phyloP scores from a whole-genome alignment of 1,284 basidiomycete species.

The Sanghuangporus weigelae region DNA sequence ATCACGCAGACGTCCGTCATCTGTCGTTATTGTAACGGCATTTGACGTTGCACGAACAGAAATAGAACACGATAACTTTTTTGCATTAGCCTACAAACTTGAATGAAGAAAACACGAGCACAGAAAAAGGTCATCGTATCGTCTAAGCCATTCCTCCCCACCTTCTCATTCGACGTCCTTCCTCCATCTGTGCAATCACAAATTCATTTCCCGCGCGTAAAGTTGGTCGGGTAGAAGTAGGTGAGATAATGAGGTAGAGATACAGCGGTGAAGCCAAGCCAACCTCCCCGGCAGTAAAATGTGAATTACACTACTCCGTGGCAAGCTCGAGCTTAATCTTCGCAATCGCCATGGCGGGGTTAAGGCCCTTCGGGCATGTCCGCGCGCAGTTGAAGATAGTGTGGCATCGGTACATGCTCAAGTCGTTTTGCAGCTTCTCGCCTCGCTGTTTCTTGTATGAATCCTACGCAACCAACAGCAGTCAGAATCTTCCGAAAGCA shows the following conservation, averaged over 20 bases:
- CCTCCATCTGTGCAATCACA: neutral
- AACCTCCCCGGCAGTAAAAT: neutral
- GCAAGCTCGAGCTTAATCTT: conserved; percentile 89
- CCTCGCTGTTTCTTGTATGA: conserved; percentile 76
- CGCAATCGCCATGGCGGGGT: conserved; percentile 83
- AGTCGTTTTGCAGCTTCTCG: conserved; percentile 91
- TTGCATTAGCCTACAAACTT: conserved; percentile 1
- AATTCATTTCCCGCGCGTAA: neutral
- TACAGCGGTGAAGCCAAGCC: neutral
- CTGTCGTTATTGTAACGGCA: too few relatives aligned
- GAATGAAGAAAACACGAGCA: neutral
- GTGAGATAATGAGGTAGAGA: neutral
- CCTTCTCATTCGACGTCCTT: neutral
- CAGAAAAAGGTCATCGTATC: neutral
- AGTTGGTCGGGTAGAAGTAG: neutral
- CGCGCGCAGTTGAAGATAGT: conserved; percentile 96
- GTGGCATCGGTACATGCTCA: conserved; percentile 91
- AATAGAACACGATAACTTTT: neutral
- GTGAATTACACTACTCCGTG: conserved; percentile 44
- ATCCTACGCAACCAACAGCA: conserved; percentile 47
- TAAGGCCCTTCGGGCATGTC: conserved; percentile 95
- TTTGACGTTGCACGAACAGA: neutral
- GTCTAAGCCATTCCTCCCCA: neutral
- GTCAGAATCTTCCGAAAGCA: neutral
- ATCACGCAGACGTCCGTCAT: too few relatives aligned